Conservation (phyloP, 257 asterid species). For the Solanum commersonii region DNA sequence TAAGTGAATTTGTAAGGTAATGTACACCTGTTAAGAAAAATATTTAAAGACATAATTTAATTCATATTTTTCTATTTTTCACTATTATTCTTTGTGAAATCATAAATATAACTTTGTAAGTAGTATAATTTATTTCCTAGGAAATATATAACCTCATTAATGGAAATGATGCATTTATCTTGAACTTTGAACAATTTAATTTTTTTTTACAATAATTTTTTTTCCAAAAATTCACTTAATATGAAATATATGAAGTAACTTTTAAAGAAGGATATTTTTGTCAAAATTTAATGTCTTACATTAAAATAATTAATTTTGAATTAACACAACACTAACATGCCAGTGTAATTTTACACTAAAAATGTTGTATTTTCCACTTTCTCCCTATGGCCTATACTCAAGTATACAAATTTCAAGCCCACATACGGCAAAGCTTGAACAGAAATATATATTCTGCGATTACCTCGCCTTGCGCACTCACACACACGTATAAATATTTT, state of each 20-base stretch:
- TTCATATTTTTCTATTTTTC: too few species aligned
- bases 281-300: not conserved
- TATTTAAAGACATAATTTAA: too few species aligned
- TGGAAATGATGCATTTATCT: too few species aligned
- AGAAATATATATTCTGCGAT: not conserved
- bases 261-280: not conserved
- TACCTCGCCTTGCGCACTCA: not conserved
- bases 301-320: not conserved
- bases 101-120: not conserved
- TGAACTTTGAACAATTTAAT: too few species aligned
- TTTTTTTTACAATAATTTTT: too few species aligned
- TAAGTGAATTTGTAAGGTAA: not conserved
- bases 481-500: not conserved
- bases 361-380: not conserved
- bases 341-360: not conserved
- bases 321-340: not conserved
- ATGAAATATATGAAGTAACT: not conserved
- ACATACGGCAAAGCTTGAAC: not conserved
- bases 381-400: not conserved
- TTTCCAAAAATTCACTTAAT: not conserved
- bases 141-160: not conserved
- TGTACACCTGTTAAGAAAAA: not conserved
- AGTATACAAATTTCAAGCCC: not conserved
- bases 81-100: too few species aligned
- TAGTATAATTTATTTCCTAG: accelerated